Percentiles rank a stretch among this genome's conserved stretches.
These are phyloP conservation scores for Trametes elegans DNA, from an alignment of 768 basidiomycete species.

Conservation along the genomic window DNA sequence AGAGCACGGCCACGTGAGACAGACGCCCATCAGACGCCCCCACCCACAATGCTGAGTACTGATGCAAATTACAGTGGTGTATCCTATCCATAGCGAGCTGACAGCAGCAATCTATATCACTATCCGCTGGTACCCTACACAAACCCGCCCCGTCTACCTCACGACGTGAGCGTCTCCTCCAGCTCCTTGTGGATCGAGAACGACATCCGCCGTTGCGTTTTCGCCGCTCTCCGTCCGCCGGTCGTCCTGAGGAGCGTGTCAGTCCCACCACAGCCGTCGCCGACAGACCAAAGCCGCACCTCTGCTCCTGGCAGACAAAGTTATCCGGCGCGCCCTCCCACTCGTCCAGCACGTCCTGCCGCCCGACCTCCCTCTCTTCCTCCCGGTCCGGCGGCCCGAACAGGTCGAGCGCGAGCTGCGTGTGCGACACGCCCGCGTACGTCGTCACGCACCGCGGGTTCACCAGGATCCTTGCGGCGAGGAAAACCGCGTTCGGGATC, in stretches of 20 bases:
- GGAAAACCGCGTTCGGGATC: constrained; percentile 87
- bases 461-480: constrained; percentile 87
- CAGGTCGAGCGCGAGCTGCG: constrained; percentile 90
- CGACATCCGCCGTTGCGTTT: constrained; percentile 79
- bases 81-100: no score
- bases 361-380: constrained; percentile 43
- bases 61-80: no score
- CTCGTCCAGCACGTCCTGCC: constrained; percentile 86
- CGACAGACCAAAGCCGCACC: constrained; percentile 39
- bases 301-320: constrained; percentile 97
- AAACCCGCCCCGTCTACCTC: no score
- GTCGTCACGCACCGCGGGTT: constrained; percentile 98
- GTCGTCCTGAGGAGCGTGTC: constrained; percentile 54
- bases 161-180: constrained; percentile 20
- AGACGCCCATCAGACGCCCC: no score
- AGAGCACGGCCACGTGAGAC: no score
- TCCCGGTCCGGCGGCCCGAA: constrained; percentile 58
- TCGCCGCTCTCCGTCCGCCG: constrained; percentile 84
- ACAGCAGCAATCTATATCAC: no score
- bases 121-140: no score
- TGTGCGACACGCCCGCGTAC: constrained; percentile 96
- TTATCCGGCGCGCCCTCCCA: constrained; percentile 97
- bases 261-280: background rate
- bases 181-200: constrained; percentile 84
- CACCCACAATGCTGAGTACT: no score